Evolutionary conservation across 2,329 filamentous ascomycete species (phyloP).

Genomic region (Alternaria postmessia): DNA sequence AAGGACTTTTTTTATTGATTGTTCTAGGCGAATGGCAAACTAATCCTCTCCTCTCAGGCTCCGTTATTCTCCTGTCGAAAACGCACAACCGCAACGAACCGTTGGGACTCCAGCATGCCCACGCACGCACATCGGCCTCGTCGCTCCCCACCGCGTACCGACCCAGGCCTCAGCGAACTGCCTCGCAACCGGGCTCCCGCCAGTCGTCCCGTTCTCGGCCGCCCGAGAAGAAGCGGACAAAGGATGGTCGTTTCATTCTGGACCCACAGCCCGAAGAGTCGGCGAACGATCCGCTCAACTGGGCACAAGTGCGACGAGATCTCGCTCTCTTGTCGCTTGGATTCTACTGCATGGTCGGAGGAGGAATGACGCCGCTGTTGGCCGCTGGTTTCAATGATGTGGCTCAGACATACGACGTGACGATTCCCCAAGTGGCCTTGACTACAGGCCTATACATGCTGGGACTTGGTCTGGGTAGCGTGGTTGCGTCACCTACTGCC

Average conservation of each 20-base stretch:
- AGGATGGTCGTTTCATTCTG: constrained; percentile 83
- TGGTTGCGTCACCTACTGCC: constrained; percentile 86
- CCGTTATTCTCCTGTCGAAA: constrained; percentile 66
- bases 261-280: constrained; percentile 93
- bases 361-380: constrained; percentile 88
- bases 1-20: constrained; percentile 35
- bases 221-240: constrained; percentile 74
- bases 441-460: constrained; percentile 96
- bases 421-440: constrained; percentile 76
- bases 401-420: constrained; percentile 70
- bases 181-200: constrained; percentile 28
- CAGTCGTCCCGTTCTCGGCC: constrained; percentile 31
- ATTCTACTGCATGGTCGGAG: constrained; percentile 91
- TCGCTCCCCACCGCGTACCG: constrained; percentile 54
- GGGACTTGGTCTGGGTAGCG: constrained; percentile 84
- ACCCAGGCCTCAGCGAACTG: constrained; percentile 23
- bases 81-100: constrained; percentile 68
- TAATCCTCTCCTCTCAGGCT: constrained; percentile 54
- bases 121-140: constrained; percentile 65
- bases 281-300: constrained; percentile 90
- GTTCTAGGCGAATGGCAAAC: background rate
- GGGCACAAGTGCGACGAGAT: constrained; percentile 84
- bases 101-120: constrained; percentile 68
- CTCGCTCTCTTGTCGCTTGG: constrained; percentile 81
- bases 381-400: constrained; percentile 90